phyloP scores from a whole-genome alignment of 23 red algal genomes.

The Gracilaria domingensis region DNA sequence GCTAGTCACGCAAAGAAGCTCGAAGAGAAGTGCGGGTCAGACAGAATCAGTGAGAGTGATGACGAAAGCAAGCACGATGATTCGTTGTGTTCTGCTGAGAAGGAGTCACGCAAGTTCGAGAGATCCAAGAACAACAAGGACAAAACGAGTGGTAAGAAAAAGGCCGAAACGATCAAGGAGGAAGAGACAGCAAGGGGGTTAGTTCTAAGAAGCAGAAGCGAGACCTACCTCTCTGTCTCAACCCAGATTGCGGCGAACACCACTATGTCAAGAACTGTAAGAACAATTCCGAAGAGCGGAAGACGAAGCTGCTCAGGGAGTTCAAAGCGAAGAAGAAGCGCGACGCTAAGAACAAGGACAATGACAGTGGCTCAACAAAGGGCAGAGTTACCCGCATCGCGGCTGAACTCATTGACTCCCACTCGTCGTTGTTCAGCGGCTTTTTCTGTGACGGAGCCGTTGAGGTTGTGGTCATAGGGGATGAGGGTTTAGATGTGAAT shows the following conservation, averaged over 20 bases:
- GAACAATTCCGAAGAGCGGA: not conserved
- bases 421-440: conserved; percentile 11
- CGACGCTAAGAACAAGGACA: not conserved
- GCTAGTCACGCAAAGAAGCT: conserved; percentile 26
- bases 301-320: not conserved
- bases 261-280: conserved; percentile 3
- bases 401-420: conserved; percentile 21
- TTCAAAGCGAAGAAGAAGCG: not conserved
- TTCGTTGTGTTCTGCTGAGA: not conserved
- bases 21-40: not conserved
- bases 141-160: not conserved
- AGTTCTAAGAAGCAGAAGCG: not conserved
- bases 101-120: not conserved
- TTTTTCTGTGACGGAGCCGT: conserved; percentile 16
- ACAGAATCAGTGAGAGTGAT: not conserved
- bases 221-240: conserved; percentile 7
- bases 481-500: conserved; percentile 29
- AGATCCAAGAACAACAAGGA: conserved; percentile 1
- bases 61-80: conserved; percentile 2
- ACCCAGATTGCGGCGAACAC: conserved; percentile 14
- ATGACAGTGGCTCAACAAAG: not conserved
- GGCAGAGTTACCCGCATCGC: conserved; percentile 30
- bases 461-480: conserved; percentile 10
- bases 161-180: not conserved
- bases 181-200: not conserved